These are phyloP conservation scores for Coniochaeta hoffmannii DNA, from an alignment of 2,329 filamentous ascomycete genomes.

Conservation along the genomic window DNA sequence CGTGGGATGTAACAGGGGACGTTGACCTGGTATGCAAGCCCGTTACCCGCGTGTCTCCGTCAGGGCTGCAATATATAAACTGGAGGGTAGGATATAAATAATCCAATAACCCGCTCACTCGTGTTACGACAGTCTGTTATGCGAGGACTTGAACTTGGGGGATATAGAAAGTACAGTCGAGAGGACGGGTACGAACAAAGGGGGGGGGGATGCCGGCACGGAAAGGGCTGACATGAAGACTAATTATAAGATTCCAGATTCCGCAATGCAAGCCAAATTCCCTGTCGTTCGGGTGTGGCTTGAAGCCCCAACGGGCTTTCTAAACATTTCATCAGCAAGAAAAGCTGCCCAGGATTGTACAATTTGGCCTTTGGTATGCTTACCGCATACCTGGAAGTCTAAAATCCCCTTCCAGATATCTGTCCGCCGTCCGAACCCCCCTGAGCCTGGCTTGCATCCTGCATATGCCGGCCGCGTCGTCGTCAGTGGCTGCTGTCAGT, in stretches of 20 bases:
- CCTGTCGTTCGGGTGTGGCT: neutral
- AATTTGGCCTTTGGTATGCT: neutral
- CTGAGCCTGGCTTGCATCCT: neutral
- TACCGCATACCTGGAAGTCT: neutral
- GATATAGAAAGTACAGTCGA: neutral
- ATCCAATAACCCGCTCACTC: neutral
- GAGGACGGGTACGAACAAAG: neutral
- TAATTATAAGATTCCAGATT: slow-evolving; percentile 2
- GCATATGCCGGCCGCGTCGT: neutral
- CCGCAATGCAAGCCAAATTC: neutral
- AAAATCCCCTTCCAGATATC: neutral
- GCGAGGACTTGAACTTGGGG: neutral
- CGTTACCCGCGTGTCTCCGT: neutral
- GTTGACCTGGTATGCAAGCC: neutral
- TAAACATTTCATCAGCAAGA: neutral
- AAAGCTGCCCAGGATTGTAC: neutral
- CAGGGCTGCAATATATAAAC: neutral
- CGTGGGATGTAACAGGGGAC: neutral
- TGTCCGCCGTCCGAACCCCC: neutral
- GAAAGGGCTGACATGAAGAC: neutral
- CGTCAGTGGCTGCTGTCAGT: neutral
- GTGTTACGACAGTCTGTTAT: neutral
- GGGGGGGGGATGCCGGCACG: neutral
- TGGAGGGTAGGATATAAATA: neutral
- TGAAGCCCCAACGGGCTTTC: neutral